Base-by-base conservation (phyloP, 345 rosid genomes). In the Lepidium sativum region DNA sequence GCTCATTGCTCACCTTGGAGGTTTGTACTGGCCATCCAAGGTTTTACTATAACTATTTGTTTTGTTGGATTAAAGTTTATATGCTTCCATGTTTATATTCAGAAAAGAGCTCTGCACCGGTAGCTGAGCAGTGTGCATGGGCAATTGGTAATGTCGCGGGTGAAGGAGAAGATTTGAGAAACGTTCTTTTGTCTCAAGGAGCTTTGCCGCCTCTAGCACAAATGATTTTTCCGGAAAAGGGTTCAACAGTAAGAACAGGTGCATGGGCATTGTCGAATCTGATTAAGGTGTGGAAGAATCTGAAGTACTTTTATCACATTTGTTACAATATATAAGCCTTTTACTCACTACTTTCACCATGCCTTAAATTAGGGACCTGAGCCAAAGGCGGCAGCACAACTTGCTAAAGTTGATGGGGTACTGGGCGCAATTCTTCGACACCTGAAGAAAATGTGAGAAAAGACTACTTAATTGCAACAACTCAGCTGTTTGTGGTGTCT, bases 121-220 rank as follows among this genome's bases (percentile, higher is more conserved):
- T 94, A 68, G 96, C 95, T 47, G 99, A 91, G 88, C 97, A 91
- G 75, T 91, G 97, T 62, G 91, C 97, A 34, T 88, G 97, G 99
- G 99, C 95, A 16, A 77, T 90, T 77, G 99, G 97, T 68, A 94
- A 94, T 79, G 95, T 86, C 59, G 99, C 99, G 11, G 92, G 96
- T 64, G 97, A 91, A 81, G 99, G 97, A 75, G 91, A 85, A 77
- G 99, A 88, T 59, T 78, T 94, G 67, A 82, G 96, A 70, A 84
- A 79, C 77, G 74, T 91, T 71, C 81, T 94, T 80, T 81, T 91
- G 69, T 81, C 88, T 25, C 99, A 94, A 80, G 97, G 99, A 51
- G 91, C 88, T 78, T 82, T 91, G 65, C 80, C 74, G 54, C 86
- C 99, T 71, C 88, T 94, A 65, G 96, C 97, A 33, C 92, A 89